Percentiles rank a stretch among this genome's conserved stretches.
These are phyloP conservation scores for Calocera cornea DNA, from an alignment of 768 basidiomycete species.

Conservation along the genomic window DNA sequence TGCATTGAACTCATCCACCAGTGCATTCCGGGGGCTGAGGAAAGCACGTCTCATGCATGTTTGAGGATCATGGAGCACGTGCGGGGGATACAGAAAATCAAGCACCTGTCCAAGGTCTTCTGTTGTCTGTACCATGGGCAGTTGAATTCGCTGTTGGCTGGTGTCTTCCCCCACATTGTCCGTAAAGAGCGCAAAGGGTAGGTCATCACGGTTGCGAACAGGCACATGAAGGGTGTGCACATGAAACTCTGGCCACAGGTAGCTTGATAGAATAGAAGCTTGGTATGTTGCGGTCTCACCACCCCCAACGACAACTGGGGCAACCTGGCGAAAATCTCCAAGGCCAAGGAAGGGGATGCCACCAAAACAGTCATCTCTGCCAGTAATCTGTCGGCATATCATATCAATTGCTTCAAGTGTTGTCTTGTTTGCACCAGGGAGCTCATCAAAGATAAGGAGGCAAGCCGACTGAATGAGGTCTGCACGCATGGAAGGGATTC, in stretches of 20 bases:
- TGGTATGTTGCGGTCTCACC: slow-evolving; percentile 21
- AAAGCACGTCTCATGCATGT: neutral
- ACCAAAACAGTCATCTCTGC: slow-evolving; percentile 25
- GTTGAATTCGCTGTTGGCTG: slow-evolving; percentile 18
- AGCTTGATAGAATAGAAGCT: slow-evolving; percentile 28
- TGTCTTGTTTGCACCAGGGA: slow-evolving; percentile 30
- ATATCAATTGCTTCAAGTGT: slow-evolving; percentile 28
- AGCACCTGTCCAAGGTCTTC: slow-evolving; percentile 16
- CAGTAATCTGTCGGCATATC: slow-evolving; percentile 21
- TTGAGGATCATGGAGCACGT: slow-evolving; percentile 18
- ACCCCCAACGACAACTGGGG: slow-evolving; percentile 27
- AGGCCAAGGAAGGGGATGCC: slow-evolving; percentile 27
- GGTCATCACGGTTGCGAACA: slow-evolving; percentile 29
- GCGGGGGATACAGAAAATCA: slow-evolving; percentile 21
- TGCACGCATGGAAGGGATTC: slow-evolving; percentile 18
- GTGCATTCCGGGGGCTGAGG: neutral
- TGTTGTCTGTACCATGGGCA: slow-evolving; percentile 15
- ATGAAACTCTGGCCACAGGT: slow-evolving; percentile 24
- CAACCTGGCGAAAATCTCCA: slow-evolving; percentile 32
- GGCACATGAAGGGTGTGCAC: slow-evolving; percentile 22
- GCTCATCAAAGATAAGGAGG: slow-evolving; percentile 32
- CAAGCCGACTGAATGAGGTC: slow-evolving; percentile 25
- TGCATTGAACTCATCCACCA: neutral
- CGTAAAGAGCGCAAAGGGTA: slow-evolving; percentile 26
- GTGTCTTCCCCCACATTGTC: slow-evolving; percentile 29